Percentiles rank a stretch among this genome's conserved stretches.
These are phyloP conservation scores for Ligustrum vulgare DNA, from an alignment of 257 asterid genomes.

Conservation along the genomic window DNA sequence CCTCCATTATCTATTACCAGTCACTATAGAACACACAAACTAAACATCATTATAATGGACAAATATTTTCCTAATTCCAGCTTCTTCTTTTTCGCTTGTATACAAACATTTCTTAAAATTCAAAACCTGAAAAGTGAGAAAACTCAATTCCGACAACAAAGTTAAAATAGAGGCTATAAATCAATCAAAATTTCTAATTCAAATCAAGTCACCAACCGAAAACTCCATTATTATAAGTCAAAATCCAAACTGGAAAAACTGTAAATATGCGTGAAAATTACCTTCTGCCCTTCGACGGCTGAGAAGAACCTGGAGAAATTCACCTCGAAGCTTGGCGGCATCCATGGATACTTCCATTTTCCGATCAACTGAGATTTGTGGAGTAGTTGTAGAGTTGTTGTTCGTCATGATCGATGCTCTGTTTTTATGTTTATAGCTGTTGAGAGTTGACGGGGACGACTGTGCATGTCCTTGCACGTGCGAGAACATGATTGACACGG, in stretches of 20 bases:
- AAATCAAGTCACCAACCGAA: constrained; percentile 13
- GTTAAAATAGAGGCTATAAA: background rate
- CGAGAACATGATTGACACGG: constrained; percentile 25
- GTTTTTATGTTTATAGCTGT: constrained; percentile 18
- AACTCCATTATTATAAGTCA: background rate
- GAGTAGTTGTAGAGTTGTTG: constrained; percentile 23
- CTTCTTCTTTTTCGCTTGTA: background rate
- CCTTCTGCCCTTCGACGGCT: constrained; percentile 70
- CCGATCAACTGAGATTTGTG: constrained; percentile 21
- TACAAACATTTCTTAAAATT: background rate
- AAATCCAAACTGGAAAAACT: background rate
- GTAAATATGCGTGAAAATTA: constrained; percentile 19
- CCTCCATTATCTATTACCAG: background rate
- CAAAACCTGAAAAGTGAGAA: background rate
- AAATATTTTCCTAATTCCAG: background rate
- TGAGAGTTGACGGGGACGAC: background rate
- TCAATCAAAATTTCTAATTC: background rate
- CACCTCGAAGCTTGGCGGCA: constrained; percentile 48
- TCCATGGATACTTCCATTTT: constrained; percentile 39
- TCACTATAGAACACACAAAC: background rate
- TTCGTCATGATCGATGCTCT: background rate
- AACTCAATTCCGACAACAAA: background rate
- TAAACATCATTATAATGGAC: background rate
- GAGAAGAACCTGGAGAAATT: constrained; percentile 62
- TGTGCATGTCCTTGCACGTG: constrained; percentile 36